Conservation (phyloP, 2,329 filamentous ascomycete genomes). For the Apiospora arundinis region DNA sequence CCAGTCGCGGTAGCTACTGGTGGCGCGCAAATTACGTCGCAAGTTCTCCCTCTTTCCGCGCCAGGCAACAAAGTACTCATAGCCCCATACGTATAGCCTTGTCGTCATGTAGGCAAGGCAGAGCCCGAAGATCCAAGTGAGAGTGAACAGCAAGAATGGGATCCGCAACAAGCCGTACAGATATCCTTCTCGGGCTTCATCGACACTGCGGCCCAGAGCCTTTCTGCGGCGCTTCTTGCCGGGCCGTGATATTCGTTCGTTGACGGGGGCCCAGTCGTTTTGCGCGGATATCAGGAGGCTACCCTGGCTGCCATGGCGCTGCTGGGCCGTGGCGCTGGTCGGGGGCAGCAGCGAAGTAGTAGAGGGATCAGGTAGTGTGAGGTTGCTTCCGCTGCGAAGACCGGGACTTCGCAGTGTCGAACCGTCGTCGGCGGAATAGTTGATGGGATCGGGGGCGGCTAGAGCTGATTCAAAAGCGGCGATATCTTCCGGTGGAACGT, state of each 20-base stretch:
- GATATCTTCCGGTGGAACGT: conserved; percentile 75
- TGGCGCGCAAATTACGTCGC: conserved; percentile 72
- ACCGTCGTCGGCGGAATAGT: conserved; percentile 63
- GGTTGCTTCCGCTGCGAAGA: conserved; percentile 48
- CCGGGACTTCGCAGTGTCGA: conserved; percentile 49
- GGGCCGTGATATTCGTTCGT: conserved; percentile 20
- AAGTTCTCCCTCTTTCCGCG: conserved; percentile 77
- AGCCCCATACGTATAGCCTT: conserved; percentile 86
- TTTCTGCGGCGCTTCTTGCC: conserved; percentile 42
- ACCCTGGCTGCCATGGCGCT: conserved; percentile 42
- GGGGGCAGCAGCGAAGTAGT: conserved; percentile 44
- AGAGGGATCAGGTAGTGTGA: conserved; percentile 48
- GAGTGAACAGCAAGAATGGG: conserved; percentile 82
- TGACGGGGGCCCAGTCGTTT: conserved; percentile 87
- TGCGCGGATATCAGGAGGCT: conserved; percentile 80
- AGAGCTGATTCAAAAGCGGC: conserved; percentile 82
- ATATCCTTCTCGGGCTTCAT: conserved; percentile 94
- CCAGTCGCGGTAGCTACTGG: conserved; percentile 84
- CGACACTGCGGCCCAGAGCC: conserved; percentile 67
- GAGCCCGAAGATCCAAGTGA: conserved; percentile 80
- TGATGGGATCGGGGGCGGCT: conserved; percentile 77
- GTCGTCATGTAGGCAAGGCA: conserved; percentile 79
- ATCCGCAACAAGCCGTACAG: conserved; percentile 90
- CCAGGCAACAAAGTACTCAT: conserved; percentile 93
- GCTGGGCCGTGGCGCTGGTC: conserved; percentile 31